phyloP scores from a whole-genome alignment of 371 early-diverging fungal species.

The Apophysomyces elegans region DNA sequence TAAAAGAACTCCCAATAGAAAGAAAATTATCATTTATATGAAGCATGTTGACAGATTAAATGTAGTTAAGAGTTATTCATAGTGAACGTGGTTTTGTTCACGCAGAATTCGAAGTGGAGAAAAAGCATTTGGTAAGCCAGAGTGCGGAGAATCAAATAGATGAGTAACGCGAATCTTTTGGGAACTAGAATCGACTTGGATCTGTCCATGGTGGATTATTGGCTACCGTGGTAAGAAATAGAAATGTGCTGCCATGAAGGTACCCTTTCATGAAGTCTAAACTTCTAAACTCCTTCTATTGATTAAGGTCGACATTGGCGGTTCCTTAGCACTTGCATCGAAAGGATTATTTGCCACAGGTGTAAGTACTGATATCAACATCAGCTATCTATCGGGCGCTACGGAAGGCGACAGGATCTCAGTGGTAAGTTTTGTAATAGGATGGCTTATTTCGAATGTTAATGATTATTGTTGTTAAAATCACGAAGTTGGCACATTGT shows the following conservation, averaged over 20 bases:
- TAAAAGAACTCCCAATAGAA: not conserved
- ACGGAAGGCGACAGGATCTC: slow-evolving; percentile 55
- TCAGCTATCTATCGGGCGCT: slow-evolving; percentile 61
- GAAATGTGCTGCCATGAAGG: too few species aligned
- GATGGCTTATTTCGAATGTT: not conserved
- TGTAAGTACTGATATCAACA: slow-evolving; percentile 67
- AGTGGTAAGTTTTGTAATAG: slow-evolving; percentile 31
- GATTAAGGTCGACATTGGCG: slow-evolving; percentile 54
- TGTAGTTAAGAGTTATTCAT: slow-evolving; percentile 49
- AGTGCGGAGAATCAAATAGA: not conserved
- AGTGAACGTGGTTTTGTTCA: slow-evolving; percentile 46
- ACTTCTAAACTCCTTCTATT: not conserved
- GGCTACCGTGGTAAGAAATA: slow-evolving; percentile 54
- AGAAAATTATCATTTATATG: not conserved
- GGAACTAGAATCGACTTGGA: slow-evolving; percentile 56
- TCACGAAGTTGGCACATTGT: slow-evolving; percentile 52
- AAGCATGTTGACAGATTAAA: not conserved
- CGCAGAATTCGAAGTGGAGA: slow-evolving; percentile 57
- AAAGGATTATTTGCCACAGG: slow-evolving; percentile 66
- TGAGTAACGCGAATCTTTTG: not conserved
- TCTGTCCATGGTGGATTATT: slow-evolving; percentile 67
- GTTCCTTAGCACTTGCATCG: slow-evolving; percentile 65
- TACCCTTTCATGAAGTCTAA: not conserved
- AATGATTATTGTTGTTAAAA: not conserved
- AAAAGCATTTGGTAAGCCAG: slow-evolving; percentile 53